Conservation (phyloP, 768 basidiomycete species). For the Brasilioporus rufonigricans region DNA sequence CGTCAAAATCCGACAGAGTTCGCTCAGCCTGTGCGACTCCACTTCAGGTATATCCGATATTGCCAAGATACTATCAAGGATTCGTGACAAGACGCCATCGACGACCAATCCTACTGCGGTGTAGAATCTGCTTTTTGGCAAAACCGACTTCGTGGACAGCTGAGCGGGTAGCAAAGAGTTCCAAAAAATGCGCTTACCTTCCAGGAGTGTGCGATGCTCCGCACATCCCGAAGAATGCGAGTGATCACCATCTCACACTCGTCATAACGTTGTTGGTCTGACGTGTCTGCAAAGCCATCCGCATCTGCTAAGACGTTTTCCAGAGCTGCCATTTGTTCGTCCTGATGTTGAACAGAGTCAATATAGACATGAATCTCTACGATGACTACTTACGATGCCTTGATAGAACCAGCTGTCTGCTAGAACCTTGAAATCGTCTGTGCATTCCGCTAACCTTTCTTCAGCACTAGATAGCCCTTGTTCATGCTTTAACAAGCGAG, state of each 20-base stretch:
- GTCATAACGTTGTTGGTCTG: slow-evolving; percentile 71
- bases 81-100: slow-evolving; percentile 61
- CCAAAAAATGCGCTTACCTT: slow-evolving; percentile 53
- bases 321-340: slow-evolving; percentile 24
- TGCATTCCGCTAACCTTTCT: slow-evolving; percentile 52
- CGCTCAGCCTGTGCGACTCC: slow-evolving; percentile 81
- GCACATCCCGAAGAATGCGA: slow-evolving; percentile 60
- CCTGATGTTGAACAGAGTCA: slow-evolving; percentile 10
- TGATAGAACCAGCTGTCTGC: slow-evolving; percentile 72
- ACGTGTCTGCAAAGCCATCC: slow-evolving; percentile 65
- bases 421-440: slow-evolving; percentile 48
- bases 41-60: slow-evolving; percentile 84
- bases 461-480: slow-evolving; percentile 33
- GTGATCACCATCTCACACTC: slow-evolving; percentile 71
- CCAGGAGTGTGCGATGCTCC: slow-evolving; percentile 59
- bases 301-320: slow-evolving; percentile 50
- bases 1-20: slow-evolving; percentile 76
- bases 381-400: slow-evolving; percentile 53
- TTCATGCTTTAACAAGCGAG: slow-evolving; percentile 23
- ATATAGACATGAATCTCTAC: neutral
- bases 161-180: neutral
- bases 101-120: slow-evolving; percentile 67
- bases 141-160: slow-evolving; percentile 46
- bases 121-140: slow-evolving; percentile 73
- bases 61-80: slow-evolving; percentile 71